Evolutionary conservation across 129 eudicot genomes (phyloP).

Genomic region (Smallanthus sonchifolius): DNA sequence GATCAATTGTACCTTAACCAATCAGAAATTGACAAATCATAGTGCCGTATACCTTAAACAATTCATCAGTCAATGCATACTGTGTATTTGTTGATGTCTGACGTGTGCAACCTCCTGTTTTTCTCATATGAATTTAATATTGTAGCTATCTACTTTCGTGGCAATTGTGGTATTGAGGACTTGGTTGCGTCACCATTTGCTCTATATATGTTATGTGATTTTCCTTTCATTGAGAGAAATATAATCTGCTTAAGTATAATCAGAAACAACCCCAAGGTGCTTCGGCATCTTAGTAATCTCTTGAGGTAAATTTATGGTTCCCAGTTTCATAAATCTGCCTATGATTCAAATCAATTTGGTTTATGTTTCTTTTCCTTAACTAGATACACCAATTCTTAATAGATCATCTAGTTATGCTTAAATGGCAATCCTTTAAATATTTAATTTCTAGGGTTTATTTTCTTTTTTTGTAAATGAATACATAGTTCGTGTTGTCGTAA

Average conservation of each 20-base stretch:
- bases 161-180: not conserved
- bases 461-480: not conserved
- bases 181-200: constrained; percentile 10
- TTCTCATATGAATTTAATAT: constrained; percentile 13
- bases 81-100: constrained; percentile 7
- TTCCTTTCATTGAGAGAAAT: not conserved
- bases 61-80: constrained; percentile 10
- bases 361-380: constrained; percentile 2
- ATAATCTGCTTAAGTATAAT: not conserved
- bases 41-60: constrained; percentile 7
- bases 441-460: not conserved
- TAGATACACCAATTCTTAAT: constrained; percentile 6
- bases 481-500: not conserved
- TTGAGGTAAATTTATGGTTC: constrained; percentile 25
- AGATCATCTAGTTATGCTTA: not conserved
- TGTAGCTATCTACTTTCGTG: constrained; percentile 2
- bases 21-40: constrained; percentile 11
- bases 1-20: not conserved
- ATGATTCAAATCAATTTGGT: not conserved
- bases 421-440: constrained; percentile 10
- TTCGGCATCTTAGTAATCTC: not conserved
- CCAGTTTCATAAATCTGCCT: constrained; percentile 8
- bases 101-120: constrained; percentile 4
- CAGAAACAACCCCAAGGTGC: constrained; percentile 1
- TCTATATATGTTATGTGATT: not conserved